These are phyloP conservation scores for Naganishia randhawae DNA, from an alignment of 768 basidiomycete species.

Conservation along the genomic window DNA sequence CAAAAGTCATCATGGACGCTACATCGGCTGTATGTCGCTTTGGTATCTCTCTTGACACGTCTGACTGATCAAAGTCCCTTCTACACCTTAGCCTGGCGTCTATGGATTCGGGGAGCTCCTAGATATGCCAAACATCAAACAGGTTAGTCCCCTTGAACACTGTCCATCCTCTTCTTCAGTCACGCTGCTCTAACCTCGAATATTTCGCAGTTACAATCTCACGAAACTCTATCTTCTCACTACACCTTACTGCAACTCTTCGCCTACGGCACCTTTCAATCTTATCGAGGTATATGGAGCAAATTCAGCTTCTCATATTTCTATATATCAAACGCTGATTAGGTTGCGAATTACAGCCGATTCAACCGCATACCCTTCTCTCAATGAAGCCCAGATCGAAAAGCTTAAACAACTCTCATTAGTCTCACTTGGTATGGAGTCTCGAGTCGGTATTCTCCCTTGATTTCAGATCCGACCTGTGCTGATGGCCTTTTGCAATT, in stretches of 20 bases:
- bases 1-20: conserved; percentile 73
- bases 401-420: conserved; percentile 94
- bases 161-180: not conserved
- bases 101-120: conserved; percentile 88
- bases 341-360: conserved; percentile 56
- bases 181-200: not conserved
- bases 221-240: conserved; percentile 52
- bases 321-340: not conserved
- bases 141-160: conserved; percentile 60
- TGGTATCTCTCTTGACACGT: too few species aligned
- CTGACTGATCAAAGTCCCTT: not conserved
- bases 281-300: conserved; percentile 11
- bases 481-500: not conserved
- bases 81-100: conserved; percentile 62
- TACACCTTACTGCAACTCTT: conserved; percentile 75
- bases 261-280: conserved; percentile 68
- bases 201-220: not conserved
- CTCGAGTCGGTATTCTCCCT: conserved; percentile 59
- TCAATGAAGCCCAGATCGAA: conserved; percentile 68
- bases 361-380: conserved; percentile 62
- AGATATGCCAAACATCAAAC: conserved; percentile 74
- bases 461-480: not conserved
- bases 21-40: conserved; percentile 64
- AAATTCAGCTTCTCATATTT: not conserved
- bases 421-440: conserved; percentile 72